phyloP scores from a whole-genome alignment of 1,284 basidiomycete species.

The Cystobasidium pallidum region DNA sequence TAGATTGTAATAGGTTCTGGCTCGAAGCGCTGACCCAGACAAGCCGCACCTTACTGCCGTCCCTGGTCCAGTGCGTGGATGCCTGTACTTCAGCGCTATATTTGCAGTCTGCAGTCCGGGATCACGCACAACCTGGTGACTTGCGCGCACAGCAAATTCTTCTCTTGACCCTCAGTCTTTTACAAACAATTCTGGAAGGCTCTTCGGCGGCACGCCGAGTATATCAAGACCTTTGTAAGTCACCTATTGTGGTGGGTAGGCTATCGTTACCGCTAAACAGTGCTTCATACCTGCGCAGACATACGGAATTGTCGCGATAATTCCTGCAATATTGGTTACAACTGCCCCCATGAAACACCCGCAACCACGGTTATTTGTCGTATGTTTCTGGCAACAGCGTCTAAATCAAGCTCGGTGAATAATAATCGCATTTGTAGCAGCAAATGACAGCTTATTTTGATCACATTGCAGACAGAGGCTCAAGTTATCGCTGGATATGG shows the following conservation, averaged over 20 bases:
- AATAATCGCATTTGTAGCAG: too few relatives aligned
- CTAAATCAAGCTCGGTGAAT: background rate
- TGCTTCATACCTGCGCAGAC: background rate
- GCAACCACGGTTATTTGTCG: background rate
- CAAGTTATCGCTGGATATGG: constrained; percentile 16
- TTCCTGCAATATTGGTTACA: background rate
- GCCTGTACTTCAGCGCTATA: too few relatives aligned
- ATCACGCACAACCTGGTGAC: too few relatives aligned
- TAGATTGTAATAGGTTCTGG: background rate
- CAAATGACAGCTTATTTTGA: too few relatives aligned
- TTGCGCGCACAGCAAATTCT: constrained; percentile 25
- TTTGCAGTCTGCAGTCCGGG: too few relatives aligned
- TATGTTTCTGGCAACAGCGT: background rate
- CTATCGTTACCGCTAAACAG: too few relatives aligned
- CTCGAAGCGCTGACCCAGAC: background rate
- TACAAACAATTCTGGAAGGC: constrained; percentile 16
- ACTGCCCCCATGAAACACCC: background rate
- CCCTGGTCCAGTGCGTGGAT: background rate
- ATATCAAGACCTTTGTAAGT: constrained; percentile 5
- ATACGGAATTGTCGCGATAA: background rate
- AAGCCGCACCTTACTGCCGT: background rate
- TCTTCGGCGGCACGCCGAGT: background rate
- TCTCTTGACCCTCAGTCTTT: background rate
- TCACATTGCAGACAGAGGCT: background rate
- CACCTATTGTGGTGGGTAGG: too few relatives aligned